Conservation (phyloP, 2,329 filamentous ascomycete genomes). For the Pseudogymnoascus sp. region DNA sequence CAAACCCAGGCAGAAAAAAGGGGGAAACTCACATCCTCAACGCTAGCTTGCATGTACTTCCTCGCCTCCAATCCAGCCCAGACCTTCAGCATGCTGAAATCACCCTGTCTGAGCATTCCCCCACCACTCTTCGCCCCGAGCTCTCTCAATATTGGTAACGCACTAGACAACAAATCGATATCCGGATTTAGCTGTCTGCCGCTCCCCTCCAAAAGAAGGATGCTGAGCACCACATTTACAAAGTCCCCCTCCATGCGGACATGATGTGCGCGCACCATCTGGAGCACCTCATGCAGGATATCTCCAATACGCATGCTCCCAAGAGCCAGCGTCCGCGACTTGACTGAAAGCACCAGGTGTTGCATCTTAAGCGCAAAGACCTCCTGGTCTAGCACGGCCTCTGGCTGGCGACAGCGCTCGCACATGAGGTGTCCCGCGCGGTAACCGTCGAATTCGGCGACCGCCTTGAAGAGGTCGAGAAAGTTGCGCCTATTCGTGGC, state of each 20-base stretch:
- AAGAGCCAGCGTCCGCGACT: constrained; percentile 80
- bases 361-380: constrained; percentile 96
- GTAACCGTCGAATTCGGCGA: constrained; percentile 96
- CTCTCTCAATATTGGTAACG: constrained; percentile 82
- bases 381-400: constrained; percentile 79
- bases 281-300: constrained; percentile 79
- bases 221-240: constrained; percentile 95
- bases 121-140: constrained; percentile 71
- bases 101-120: constrained; percentile 60
- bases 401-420: constrained; percentile 84
- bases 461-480: constrained; percentile 86
- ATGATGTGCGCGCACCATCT: constrained; percentile 87
- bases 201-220: constrained; percentile 87
- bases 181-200: constrained; percentile 79
- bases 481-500: constrained; percentile 81
- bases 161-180: constrained; percentile 76
- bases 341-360: constrained; percentile 84
- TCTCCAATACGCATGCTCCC: constrained; percentile 96
- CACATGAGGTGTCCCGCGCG: constrained; percentile 94
- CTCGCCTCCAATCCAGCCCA: constrained; percentile 88
- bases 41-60: constrained; percentile 79
- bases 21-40: constrained; percentile 63
- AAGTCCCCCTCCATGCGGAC: constrained; percentile 95
- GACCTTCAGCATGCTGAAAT: constrained; percentile 79
- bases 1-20: constrained; percentile 12